phyloP scores from a whole-genome alignment of 2,329 filamentous ascomycete species.

The Nothophoma quercina region DNA sequence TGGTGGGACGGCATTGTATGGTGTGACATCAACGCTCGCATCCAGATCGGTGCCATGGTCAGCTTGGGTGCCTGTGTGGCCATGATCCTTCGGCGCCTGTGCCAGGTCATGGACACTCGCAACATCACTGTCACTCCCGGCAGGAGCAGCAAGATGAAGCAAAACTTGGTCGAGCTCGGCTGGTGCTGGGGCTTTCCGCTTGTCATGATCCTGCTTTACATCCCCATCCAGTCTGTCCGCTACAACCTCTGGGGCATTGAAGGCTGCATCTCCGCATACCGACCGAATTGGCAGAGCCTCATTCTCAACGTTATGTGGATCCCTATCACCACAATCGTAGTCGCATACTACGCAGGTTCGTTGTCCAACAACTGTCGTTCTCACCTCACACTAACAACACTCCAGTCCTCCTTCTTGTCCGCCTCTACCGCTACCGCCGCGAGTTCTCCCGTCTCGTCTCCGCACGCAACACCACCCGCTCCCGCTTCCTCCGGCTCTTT shows the following conservation, averaged over 20 bases:
- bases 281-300: conserved; percentile 65
- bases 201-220: conserved; percentile 64
- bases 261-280: conserved; percentile 64
- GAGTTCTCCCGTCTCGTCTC: conserved; percentile 65
- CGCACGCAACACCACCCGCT: conserved; percentile 62
- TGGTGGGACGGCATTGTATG: conserved; percentile 68
- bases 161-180: conserved; percentile 59
- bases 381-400: conserved; percentile 18
- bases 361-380: conserved; percentile 9
- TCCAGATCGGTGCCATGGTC: conserved; percentile 62
- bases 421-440: conserved; percentile 67
- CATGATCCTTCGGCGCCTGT: conserved; percentile 68
- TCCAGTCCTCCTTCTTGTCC: conserved; percentile 65
- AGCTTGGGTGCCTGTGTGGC: conserved; percentile 61
- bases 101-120: conserved; percentile 67
- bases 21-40: conserved; percentile 70
- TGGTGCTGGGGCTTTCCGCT: conserved; percentile 65
- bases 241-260: conserved; percentile 66
- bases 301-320: conserved; percentile 65
- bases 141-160: conserved; percentile 56
- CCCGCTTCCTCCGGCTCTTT: conserved; percentile 69
- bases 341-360: conserved; percentile 66
- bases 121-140: conserved; percentile 61
- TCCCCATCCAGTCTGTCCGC: conserved; percentile 65
- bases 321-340: conserved; percentile 61